Conservation (phyloP, 352 stramenopile species). For the Phytophthora nicotianae region DNA sequence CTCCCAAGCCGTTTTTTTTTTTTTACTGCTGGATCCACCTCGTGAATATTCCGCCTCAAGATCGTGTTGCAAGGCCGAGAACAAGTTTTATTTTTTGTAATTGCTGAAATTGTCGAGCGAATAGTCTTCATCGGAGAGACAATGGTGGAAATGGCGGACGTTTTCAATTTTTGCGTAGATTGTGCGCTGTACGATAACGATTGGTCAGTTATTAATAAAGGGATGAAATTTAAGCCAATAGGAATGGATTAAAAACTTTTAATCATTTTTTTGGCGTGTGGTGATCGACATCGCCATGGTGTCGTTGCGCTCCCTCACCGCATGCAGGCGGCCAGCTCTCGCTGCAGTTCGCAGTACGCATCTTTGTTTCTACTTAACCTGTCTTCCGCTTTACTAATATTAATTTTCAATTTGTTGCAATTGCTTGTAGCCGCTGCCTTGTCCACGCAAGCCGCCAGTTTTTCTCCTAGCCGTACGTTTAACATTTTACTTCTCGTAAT, state of each 20-base stretch:
- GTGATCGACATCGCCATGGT: constrained; percentile 1
- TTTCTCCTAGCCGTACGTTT: constrained; percentile 31
- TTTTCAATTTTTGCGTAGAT: constrained; percentile 1
- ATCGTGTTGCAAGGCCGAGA: constrained; percentile 11
- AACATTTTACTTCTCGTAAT: not conserved
- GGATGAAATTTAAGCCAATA: constrained; percentile 15
- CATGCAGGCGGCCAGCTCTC: constrained; percentile 16
- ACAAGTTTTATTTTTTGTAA: constrained; percentile 10
- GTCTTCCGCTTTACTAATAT: not conserved
- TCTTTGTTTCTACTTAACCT: not conserved
- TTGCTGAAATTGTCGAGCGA: constrained; percentile 4
- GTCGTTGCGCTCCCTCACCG: constrained; percentile 25
- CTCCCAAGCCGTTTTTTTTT: not conserved
- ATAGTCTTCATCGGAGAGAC: not conserved
- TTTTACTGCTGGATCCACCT: constrained; percentile 1
- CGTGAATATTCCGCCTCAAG: constrained; percentile 14
- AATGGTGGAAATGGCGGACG: not conserved
- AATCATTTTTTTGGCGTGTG: constrained; percentile 5
- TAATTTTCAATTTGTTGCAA: not conserved
- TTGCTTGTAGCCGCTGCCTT: constrained; percentile 19
- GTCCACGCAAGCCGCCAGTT: constrained; percentile 25
- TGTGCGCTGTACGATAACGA: constrained; percentile 2
- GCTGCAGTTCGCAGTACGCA: constrained; percentile 28
- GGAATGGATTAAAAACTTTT: not conserved
- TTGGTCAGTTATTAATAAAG: constrained; percentile 9